These are phyloP conservation scores for Yamadazyma phyllophila DNA, from an alignment of 805 yeast genomes.

Conservation along the genomic window DNA sequence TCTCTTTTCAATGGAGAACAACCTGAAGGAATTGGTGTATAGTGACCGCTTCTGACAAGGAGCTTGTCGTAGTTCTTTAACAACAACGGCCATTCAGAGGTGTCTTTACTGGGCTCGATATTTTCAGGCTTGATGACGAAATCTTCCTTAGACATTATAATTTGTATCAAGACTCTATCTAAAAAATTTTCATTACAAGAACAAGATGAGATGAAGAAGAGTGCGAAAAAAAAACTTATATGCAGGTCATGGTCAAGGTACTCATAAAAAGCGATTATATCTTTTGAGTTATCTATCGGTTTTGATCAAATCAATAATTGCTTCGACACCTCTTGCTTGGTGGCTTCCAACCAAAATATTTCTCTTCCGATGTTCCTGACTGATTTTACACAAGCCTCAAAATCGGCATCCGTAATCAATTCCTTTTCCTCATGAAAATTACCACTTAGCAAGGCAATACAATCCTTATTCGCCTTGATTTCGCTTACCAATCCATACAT, in stretches of 20 bases:
- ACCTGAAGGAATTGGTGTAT: conserved; percentile 96
- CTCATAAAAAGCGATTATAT: not conserved
- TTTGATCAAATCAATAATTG: conserved; percentile 13
- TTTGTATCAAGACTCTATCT: not conserved
- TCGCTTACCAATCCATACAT: conserved; percentile 61
- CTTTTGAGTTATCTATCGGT: not conserved
- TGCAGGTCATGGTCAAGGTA: conserved; percentile 1
- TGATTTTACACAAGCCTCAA: conserved; percentile 34
- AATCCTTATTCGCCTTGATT: conserved; percentile 70
- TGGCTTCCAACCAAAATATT: conserved; percentile 40
- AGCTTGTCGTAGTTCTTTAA: conserved; percentile 92
- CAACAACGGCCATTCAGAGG: conserved; percentile 93
- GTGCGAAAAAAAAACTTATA: conserved; percentile 1
- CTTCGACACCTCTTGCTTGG: conserved; percentile 28
- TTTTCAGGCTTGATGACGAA: conserved; percentile 86
- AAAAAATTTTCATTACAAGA: conserved; percentile 10
- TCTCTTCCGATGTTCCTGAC: conserved; percentile 40
- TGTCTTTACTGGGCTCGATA: conserved; percentile 73
- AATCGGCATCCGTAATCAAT: conserved; percentile 29
- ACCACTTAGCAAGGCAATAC: conserved; percentile 55
- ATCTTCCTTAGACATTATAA: conserved; percentile 39
- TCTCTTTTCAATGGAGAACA: conserved; percentile 94
- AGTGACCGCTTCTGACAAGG: conserved; percentile 93
- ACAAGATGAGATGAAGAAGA: conserved; percentile 8
- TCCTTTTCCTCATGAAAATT: conserved; percentile 38